Evolutionary conservation across 2,329 filamentous ascomycete genomes (phyloP).

Genomic region (Aureobasidium sp.): DNA sequence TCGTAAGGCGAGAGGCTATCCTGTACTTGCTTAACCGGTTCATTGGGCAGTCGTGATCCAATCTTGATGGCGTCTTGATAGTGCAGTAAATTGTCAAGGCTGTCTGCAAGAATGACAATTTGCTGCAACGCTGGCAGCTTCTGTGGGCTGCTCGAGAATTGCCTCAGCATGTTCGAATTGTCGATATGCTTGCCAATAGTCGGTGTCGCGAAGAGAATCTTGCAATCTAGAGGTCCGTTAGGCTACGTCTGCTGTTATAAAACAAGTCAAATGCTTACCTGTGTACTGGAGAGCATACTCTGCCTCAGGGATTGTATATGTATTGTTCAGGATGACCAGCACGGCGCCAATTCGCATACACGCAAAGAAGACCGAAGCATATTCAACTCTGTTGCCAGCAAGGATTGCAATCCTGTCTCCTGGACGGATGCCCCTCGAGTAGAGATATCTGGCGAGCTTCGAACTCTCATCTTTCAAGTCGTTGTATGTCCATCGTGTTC

Average conservation of each 20-base stretch:
- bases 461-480: constrained; percentile 34
- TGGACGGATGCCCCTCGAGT: constrained; percentile 58
- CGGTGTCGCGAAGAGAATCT: constrained; percentile 65
- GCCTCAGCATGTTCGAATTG: constrained; percentile 51
- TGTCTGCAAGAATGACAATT: constrained; percentile 24
- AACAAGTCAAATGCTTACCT: constrained; percentile 38
- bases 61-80: constrained; percentile 29
- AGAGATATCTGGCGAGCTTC: constrained; percentile 40
- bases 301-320: constrained; percentile 67
- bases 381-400: constrained; percentile 56
- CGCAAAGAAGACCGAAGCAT: constrained; percentile 63
- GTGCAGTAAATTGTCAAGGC: constrained; percentile 20
- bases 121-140: constrained; percentile 21
- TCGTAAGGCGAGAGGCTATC: constrained; percentile 55
- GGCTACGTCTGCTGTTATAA: not conserved
- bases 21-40: constrained; percentile 48
- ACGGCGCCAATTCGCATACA: constrained; percentile 46
- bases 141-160: constrained; percentile 18
- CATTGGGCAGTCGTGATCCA: constrained; percentile 44
- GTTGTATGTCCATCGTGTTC: constrained; percentile 61
- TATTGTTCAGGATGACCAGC: constrained; percentile 75
- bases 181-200: constrained; percentile 57
- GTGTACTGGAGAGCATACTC: constrained; percentile 65
- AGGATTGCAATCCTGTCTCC: constrained; percentile 70
- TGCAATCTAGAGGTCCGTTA: constrained; percentile 33